phyloP scores from a whole-genome alignment of 1,284 basidiomycete species.

The Microbotryum violaceum region DNA sequence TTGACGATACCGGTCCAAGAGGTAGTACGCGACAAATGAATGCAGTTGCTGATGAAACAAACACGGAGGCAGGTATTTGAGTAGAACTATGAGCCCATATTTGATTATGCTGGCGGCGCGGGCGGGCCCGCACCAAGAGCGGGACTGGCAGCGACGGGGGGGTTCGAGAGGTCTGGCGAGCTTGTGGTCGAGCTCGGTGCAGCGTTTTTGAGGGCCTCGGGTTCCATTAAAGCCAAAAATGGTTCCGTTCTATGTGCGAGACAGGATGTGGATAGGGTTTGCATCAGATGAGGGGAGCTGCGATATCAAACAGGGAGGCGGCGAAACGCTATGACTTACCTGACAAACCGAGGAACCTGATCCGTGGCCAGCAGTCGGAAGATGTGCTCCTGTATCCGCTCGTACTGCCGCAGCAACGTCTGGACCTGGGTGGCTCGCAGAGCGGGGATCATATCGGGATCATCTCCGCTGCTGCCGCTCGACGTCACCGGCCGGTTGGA shows the following conservation, averaged over 20 bases:
- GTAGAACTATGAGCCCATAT: too few relatives aligned
- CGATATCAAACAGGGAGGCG: too few relatives aligned
- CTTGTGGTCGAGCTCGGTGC: background rate
- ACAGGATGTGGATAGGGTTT: background rate
- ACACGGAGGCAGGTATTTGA: too few relatives aligned
- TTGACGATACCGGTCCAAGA: too few relatives aligned
- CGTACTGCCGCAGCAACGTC: constrained; percentile 85
- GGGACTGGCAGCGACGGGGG: too few relatives aligned
- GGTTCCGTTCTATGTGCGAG: constrained; percentile 20
- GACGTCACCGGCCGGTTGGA: constrained; percentile 49
- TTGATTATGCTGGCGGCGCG: too few relatives aligned
- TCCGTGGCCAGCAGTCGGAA: constrained; percentile 97
- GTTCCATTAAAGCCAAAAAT: constrained; percentile 28
- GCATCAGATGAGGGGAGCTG: background rate
- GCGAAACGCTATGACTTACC: constrained; percentile 10
- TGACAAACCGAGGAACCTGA: constrained; percentile 60
- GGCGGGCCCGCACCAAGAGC: too few relatives aligned
- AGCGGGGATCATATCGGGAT: constrained; percentile 28
- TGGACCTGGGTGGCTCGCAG: constrained; percentile 82
- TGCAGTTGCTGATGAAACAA: too few relatives aligned
- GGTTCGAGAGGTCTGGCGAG: background rate
- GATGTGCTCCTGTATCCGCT: constrained; percentile 91
- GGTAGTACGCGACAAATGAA: too few relatives aligned
- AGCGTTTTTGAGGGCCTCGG: constrained; percentile 9
- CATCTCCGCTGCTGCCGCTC: constrained; percentile 1